A percentile compares a stretch with the other conserved stretches of the same genome.
Evolutionary conservation across 192 early-diverging fungal species (phyloP).

Genomic region (Coemansia sp.): DNA sequence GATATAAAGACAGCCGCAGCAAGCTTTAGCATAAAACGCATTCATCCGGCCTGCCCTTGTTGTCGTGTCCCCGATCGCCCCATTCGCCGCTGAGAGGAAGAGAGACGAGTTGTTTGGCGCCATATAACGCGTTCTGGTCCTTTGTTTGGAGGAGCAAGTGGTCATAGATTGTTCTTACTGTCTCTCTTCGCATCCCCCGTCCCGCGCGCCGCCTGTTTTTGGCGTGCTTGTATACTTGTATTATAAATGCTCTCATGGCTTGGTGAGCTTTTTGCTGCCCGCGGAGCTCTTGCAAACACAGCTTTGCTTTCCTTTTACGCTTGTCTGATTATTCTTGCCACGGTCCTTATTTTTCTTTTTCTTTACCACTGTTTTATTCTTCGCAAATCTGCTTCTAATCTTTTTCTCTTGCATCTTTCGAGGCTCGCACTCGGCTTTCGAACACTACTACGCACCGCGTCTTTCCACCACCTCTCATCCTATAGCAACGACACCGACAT

Average conservation of each 20-base stretch:
- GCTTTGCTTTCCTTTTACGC: not conserved
- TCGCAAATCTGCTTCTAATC: not conserved
- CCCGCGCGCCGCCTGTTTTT: not conserved
- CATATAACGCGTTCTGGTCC: not conserved
- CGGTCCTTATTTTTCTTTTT: not conserved
- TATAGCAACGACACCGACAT: not conserved
- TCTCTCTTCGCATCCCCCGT: not conserved
- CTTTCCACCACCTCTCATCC: not conserved
- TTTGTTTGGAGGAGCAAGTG: not conserved
- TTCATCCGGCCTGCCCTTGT: not conserved
- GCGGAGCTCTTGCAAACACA: not conserved
- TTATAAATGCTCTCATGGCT: not conserved
- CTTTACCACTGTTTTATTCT: not conserved
- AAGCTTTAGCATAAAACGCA: too few relatives aligned
- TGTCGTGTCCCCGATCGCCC: not conserved
- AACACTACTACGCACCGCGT: not conserved
- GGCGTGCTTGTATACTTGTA: conserved; percentile 5
- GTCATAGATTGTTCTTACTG: not conserved
- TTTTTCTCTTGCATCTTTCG: not conserved
- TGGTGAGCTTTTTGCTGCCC: not conserved
- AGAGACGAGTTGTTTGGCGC: not conserved
- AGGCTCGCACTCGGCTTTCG: not conserved
- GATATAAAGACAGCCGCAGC: not conserved
- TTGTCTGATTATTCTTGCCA: conserved; percentile 5
- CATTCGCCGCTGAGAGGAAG: not conserved